Evolutionary conservation across 2,329 filamentous ascomycete genomes (phyloP), one percentile per base, ranked within the genome.

Genomic region (Clarireedia monteithiana): DNA sequence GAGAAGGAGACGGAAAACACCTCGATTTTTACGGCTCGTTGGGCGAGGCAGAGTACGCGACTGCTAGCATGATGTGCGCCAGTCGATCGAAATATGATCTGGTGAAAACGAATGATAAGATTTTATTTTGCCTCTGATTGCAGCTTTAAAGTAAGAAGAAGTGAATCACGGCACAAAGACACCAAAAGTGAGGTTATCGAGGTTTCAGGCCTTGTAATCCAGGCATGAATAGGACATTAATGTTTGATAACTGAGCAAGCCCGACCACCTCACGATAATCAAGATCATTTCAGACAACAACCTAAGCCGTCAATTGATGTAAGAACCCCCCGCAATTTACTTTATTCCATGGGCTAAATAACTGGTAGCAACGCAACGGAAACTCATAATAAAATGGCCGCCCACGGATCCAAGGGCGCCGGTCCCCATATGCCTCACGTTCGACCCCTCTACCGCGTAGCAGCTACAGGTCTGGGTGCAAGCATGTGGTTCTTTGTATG

Each of bases 401-500:
- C 9, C 30, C 9, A 9, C 10, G 30, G 2, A 34, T 34, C 30
- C 30, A 34, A 34, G 10, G 30, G 9, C 30, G 9, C 7, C 10
- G 30, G 9, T 34, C 30, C 30, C 10, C 10, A 78, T 68, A 72
- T 86, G 68, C 83, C 81, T 69, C 81, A 79, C 36, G 79, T 75
- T 49, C 78, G 82, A 60, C 83, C 83, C 47, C 69, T 96, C 63
- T 96, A 97, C 78, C 84, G 89, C 70, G 87, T 92, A 73, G 82
- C 85, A 57, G 92, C 89, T 48, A 96, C 90, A 46, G 89, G 86
- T 60, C 79, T 99, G 61, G 89, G 91, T 65, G 94, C 94, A 55
- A 89, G 88, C 75, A 99, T 97, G 94, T 99, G 94, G 94, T 97
- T 99, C 76, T 99, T 94, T 73, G 91, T 97, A 82, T 70, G 87